Evolutionary conservation across 805 yeast genomes (phyloP).

Genomic region (Candida ortonii): DNA sequence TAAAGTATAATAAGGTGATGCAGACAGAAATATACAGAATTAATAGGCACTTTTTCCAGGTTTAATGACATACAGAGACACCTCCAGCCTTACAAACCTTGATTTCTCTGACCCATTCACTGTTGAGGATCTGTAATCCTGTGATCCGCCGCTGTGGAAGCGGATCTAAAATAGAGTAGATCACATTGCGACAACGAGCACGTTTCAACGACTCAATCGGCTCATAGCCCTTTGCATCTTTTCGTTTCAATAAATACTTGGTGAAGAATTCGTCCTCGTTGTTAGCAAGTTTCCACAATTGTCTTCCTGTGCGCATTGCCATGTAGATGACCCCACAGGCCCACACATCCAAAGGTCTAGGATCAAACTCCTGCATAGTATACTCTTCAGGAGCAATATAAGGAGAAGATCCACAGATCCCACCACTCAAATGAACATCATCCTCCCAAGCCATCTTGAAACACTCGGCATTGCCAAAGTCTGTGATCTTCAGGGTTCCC

Average conservation of each 20-base stretch:
- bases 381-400: conserved; percentile 91
- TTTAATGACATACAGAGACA: conserved; percentile 5
- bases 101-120: conserved; percentile 96
- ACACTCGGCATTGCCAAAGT: conserved; percentile 85
- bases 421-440: conserved; percentile 65
- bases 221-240: conserved; percentile 81
- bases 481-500: conserved; percentile 79
- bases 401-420: conserved; percentile 83
- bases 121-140: conserved; percentile 80
- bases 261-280: conserved; percentile 77
- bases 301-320: conserved; percentile 94
- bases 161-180: conserved; percentile 91
- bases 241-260: conserved; percentile 73
- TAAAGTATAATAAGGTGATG: too few species aligned
- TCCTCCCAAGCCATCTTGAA: conserved; percentile 83
- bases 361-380: conserved; percentile 64
- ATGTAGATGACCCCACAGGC: conserved; percentile 89
- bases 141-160: conserved; percentile 83
- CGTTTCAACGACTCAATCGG: conserved; percentile 85
- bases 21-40: too few species aligned
- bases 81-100: conserved; percentile 72
- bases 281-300: conserved; percentile 84
- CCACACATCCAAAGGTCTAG: conserved; percentile 85
- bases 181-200: conserved; percentile 87
- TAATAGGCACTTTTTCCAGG: conserved; percentile 1